Percentiles rank a stretch among this genome's conserved stretches.
phyloP scores from a whole-genome alignment of 2,329 filamentous ascomycete species.

The Raffaelea albimanens region DNA sequence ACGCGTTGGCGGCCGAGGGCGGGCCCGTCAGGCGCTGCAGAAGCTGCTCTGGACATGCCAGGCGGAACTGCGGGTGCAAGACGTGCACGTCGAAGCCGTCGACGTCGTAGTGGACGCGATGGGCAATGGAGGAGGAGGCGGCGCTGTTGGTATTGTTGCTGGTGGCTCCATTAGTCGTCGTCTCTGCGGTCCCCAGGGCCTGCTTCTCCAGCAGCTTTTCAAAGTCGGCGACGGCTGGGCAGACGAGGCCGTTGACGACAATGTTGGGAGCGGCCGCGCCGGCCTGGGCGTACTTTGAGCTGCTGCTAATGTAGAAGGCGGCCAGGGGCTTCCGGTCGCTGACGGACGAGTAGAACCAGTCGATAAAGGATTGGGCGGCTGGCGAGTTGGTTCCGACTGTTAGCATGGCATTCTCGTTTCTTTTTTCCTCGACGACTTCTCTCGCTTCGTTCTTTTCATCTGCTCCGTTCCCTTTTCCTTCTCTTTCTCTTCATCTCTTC shows the following conservation, averaged over 20 bases:
- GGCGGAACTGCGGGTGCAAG: conserved; percentile 57
- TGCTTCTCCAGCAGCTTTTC: conserved; percentile 60
- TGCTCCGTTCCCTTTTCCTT: no score
- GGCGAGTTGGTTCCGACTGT: neutral
- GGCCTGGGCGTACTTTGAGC: conserved; percentile 38
- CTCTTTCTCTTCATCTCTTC: no score
- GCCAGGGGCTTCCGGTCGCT: conserved; percentile 50
- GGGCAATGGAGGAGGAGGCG: conserved; percentile 9
- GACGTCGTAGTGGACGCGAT: conserved; percentile 57
- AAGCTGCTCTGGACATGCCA: conserved; percentile 42
- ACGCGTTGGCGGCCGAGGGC: neutral
- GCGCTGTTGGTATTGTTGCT: conserved; percentile 4
- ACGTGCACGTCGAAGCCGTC: conserved; percentile 71
- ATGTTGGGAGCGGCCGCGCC: conserved; percentile 54
- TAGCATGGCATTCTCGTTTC: neutral
- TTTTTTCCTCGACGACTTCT: neutral
- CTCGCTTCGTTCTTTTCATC: neutral
- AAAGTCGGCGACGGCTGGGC: conserved; percentile 54
- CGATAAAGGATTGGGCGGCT: conserved; percentile 65
- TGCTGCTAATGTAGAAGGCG: conserved; percentile 61
- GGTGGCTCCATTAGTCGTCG: neutral
- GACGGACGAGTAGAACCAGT: conserved; percentile 67
- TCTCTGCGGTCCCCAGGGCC: conserved; percentile 24
- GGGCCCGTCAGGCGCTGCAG: conserved; percentile 12
- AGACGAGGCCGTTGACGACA: conserved; percentile 66